Percentiles rank a stretch among this genome's conserved stretches.
These are phyloP conservation scores for Colletotrichum paranaense DNA, from an alignment of 2,329 filamentous ascomycete species.

Conservation along the genomic window DNA sequence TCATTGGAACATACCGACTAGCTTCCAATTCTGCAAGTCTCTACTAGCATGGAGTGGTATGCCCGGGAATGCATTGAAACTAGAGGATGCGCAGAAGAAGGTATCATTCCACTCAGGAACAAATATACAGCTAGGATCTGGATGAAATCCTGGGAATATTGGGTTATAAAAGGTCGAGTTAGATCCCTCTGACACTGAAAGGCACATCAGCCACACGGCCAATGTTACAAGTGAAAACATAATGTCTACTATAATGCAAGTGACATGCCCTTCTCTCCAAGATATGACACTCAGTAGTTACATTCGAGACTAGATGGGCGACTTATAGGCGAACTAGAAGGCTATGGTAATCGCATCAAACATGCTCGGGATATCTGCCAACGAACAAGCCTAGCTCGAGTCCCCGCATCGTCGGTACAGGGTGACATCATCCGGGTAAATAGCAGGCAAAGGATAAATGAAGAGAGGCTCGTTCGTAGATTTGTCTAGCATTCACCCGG, in stretches of 20 bases:
- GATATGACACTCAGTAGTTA: neutral
- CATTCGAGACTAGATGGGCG: neutral
- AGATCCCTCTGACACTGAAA: neutral
- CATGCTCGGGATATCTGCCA: neutral
- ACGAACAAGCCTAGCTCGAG: neutral
- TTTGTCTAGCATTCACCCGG: neutral
- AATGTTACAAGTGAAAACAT: neutral
- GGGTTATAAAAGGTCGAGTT: conserved; percentile 52
- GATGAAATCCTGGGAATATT: conserved; percentile 60
- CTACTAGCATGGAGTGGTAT: conserved; percentile 64
- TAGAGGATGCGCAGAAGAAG: conserved; percentile 63
- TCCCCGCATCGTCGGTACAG: conserved; percentile 3
- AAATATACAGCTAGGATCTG: conserved; percentile 58
- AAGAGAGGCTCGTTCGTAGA: neutral
- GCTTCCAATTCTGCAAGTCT: conserved; percentile 62
- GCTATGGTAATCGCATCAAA: neutral
- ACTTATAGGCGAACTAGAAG: neutral
- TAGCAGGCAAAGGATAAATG: neutral
- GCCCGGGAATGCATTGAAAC: conserved; percentile 64
- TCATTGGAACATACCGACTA: conserved; percentile 34
- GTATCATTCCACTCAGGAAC: conserved; percentile 51
- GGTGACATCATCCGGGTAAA: conserved; percentile 13
- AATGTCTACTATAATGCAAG: neutral
- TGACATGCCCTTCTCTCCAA: too few species aligned
- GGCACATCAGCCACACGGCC: neutral